Conservation (phyloP, 495 filamentous ascomycete species). For the Mytilinidion resinicola region DNA sequence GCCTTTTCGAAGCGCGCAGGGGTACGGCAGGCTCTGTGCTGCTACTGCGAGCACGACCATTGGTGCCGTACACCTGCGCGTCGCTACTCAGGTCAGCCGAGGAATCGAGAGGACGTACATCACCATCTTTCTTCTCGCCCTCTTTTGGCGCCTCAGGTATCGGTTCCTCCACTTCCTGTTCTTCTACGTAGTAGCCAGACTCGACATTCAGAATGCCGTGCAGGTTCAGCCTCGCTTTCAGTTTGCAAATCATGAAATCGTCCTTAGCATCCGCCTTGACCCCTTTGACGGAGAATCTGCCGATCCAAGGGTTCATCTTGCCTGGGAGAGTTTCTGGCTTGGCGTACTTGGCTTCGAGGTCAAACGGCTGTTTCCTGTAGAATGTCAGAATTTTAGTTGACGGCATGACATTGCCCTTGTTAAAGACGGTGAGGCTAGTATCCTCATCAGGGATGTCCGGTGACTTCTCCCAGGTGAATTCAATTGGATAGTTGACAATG, state of each 20-base stretch:
- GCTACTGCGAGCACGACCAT: background rate
- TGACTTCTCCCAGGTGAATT: slow-evolving; percentile 99
- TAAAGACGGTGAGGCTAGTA: slow-evolving; percentile 94
- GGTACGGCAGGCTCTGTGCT: background rate
- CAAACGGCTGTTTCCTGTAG: slow-evolving; percentile 96
- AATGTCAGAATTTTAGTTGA: slow-evolving; percentile 99
- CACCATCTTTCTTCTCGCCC: slow-evolving; percentile 52
- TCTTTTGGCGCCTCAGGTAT: slow-evolving; percentile 52
- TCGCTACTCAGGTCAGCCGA: slow-evolving; percentile 3
- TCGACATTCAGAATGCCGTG: slow-evolving; percentile 96
- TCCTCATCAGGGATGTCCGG: slow-evolving; percentile 98
- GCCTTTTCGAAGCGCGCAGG: slow-evolving; percentile 23
- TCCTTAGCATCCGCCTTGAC: slow-evolving; percentile 55
- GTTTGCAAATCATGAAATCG: slow-evolving; percentile 79
- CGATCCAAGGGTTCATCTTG: slow-evolving; percentile 90
- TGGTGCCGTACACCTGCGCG: background rate
- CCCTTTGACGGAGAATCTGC: slow-evolving; percentile 67
- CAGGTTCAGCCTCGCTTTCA: slow-evolving; percentile 95
- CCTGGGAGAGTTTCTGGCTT: slow-evolving; percentile 85
- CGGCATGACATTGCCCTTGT: slow-evolving; percentile 93
- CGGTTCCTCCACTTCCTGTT: slow-evolving; percentile 95
- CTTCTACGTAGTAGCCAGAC: slow-evolving; percentile 96
- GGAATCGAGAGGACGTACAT: slow-evolving; percentile 40
- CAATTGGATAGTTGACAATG: slow-evolving; percentile 96
- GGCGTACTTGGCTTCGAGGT: slow-evolving; percentile 89